phyloP scores from a whole-genome alignment of 1,284 basidiomycete genomes.

The Earliella scabrosa region DNA sequence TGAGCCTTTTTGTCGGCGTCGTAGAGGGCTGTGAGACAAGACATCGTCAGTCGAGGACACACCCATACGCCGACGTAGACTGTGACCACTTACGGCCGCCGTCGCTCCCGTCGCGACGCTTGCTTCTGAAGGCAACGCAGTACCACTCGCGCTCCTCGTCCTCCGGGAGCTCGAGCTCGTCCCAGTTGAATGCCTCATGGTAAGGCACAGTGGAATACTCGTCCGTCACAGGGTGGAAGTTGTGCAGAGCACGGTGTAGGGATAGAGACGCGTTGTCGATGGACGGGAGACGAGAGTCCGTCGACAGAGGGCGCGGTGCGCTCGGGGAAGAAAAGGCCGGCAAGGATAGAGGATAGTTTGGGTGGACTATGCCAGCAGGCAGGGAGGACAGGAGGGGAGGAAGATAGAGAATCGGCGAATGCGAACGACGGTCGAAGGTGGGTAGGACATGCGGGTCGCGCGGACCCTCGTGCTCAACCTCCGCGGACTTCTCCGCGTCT shows the following conservation, averaged over 20 bases:
- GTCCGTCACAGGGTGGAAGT: slow-evolving; percentile 64
- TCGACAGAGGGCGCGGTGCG: slow-evolving; percentile 52
- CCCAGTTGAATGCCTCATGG: slow-evolving; percentile 85
- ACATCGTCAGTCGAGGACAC: slow-evolving; percentile 2
- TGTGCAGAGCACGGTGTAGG: slow-evolving; percentile 83
- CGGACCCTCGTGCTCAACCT: slow-evolving; percentile 4
- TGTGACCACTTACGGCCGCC: slow-evolving; percentile 60
- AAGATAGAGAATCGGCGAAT: slow-evolving; percentile 69
- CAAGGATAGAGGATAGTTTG: slow-evolving; percentile 26
- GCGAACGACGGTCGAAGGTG: slow-evolving; percentile 45
- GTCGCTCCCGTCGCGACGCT: slow-evolving; percentile 72
- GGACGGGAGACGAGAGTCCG: slow-evolving; percentile 77
- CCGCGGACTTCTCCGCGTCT: slow-evolving; percentile 6
- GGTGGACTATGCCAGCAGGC: slow-evolving; percentile 39
- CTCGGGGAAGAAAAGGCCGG: slow-evolving; percentile 30
- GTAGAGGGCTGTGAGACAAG: slow-evolving; percentile 64
- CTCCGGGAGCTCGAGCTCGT: slow-evolving; percentile 64
- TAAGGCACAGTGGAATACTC: slow-evolving; percentile 74
- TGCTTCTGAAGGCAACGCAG: slow-evolving; percentile 87
- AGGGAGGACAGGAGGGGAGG: slow-evolving; percentile 81
- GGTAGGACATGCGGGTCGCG: slow-evolving; percentile 69
- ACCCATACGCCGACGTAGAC: too few species aligned
- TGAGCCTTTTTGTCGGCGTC: slow-evolving; percentile 86
- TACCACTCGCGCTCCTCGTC: slow-evolving; percentile 88
- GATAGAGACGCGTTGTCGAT: slow-evolving; percentile 86